Conservation (phyloP, 2,329 filamentous ascomycete species). For the Fusarium mangiferae region DNA sequence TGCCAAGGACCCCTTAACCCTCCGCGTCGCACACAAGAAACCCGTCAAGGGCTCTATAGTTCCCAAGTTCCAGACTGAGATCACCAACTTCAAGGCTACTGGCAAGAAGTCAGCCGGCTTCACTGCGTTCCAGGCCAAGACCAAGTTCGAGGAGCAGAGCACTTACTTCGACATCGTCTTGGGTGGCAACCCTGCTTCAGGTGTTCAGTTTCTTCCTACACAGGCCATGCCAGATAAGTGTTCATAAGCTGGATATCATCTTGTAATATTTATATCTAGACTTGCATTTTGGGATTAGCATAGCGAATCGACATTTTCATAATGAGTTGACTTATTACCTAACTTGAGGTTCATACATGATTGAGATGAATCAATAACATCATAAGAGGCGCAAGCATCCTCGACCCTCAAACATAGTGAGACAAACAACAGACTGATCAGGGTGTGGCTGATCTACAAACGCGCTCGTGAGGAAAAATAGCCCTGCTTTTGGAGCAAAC, state of each 20-base stretch:
- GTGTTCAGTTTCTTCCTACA: background rate
- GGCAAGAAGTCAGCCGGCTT: slow-evolving; percentile 22
- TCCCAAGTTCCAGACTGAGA: slow-evolving; percentile 1
- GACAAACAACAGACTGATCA: background rate
- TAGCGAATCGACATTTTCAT: background rate
- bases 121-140: slow-evolving; percentile 8
- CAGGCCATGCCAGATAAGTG: background rate
- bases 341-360: background rate
- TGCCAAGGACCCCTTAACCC: slow-evolving; percentile 9
- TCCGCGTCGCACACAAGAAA: background rate
- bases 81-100: slow-evolving; percentile 20
- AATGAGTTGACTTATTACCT: background rate
- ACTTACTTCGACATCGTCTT: slow-evolving; percentile 4
- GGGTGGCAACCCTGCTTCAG: background rate
- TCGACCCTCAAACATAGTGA: accelerated
- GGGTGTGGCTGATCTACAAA: background rate
- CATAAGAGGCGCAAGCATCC: background rate
- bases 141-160: background rate
- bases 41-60: background rate
- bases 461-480: background rate
- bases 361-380: accelerated
- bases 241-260: background rate
- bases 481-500: background rate
- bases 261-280: background rate
- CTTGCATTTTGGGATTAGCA: background rate